A percentile compares a stretch with the other conserved stretches of the same genome.
Evolutionary conservation across 495 filamentous ascomycete genomes (phyloP).

Genomic region (Penicillium atrosanguineum): DNA sequence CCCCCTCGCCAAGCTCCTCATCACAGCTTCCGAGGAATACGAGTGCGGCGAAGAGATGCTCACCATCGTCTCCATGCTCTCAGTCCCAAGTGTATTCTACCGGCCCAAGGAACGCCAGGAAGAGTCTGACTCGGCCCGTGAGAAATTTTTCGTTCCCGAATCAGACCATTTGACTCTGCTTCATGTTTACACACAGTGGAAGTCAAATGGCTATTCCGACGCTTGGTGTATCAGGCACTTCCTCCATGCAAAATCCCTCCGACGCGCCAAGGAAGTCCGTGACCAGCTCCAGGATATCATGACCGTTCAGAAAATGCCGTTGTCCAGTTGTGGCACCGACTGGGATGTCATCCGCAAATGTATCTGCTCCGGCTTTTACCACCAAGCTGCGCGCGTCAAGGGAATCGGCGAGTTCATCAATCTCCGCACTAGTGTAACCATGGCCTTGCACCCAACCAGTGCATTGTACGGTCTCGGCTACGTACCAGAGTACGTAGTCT

Average conservation of each 20-base stretch:
- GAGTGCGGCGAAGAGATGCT: constrained; percentile 96
- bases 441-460: constrained; percentile 90
- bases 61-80: constrained; percentile 97
- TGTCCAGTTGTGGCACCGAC: constrained; percentile 89
- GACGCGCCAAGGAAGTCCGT: constrained; percentile 87
- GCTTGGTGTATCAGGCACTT: constrained; percentile 92
- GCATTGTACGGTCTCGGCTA: constrained; percentile 91
- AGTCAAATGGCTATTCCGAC: constrained; percentile 83
- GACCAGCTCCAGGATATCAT: constrained; percentile 94
- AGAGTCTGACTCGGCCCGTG: constrained; percentile 92
- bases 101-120: constrained; percentile 96
- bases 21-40: constrained; percentile 80
- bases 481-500: constrained; percentile 94
- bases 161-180: constrained; percentile 95
- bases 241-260: constrained; percentile 85
- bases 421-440: constrained; percentile 86
- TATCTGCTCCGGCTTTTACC: constrained; percentile 96
- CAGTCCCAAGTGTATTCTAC: constrained; percentile 94
- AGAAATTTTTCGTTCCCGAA: constrained; percentile 98
- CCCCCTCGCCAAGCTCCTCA: constrained; percentile 88
- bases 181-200: constrained; percentile 96
- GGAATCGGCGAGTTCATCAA: constrained; percentile 98
- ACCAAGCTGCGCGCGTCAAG: constrained; percentile 96
- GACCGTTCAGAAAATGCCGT: constrained; percentile 85
- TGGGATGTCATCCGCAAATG: constrained; percentile 96